Percentiles rank a stretch among this genome's conserved stretches.
phyloP scores from a whole-genome alignment of 2,329 filamentous ascomycete species.

The Venturia aucupariae region DNA sequence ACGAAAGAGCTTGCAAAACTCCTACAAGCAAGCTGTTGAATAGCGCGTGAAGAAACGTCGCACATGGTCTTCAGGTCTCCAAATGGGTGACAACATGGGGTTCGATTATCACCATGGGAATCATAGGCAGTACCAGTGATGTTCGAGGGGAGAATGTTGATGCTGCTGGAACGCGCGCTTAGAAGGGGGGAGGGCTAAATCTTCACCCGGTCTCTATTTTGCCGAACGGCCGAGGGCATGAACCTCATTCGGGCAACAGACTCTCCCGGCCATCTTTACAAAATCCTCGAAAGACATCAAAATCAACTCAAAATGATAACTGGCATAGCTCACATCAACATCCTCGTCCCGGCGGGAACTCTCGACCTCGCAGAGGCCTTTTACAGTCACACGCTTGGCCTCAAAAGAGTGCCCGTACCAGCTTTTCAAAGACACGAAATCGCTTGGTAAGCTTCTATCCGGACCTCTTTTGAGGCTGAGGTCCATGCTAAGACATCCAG shows the following conservation, averaged over 20 bases:
- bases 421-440: conserved; percentile 41
- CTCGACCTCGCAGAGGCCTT: conserved; percentile 44
- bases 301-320: conserved; percentile 36
- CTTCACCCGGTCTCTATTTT: not conserved
- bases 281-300: not conserved
- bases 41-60: not conserved
- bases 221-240: not conserved
- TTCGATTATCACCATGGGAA: too few species aligned
- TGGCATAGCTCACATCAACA: conserved; percentile 49
- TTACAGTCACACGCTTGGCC: conserved; percentile 47
- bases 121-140: too few species aligned
- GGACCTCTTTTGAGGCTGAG: not conserved
- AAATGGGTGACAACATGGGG: too few species aligned
- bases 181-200: not conserved
- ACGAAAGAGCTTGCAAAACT: too few species aligned
- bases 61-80: too few species aligned
- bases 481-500: conserved; percentile 15
- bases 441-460: conserved; percentile 37
- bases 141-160: not conserved
- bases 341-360: conserved; percentile 46
- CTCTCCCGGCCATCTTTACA: too few species aligned
- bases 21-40: too few species aligned
- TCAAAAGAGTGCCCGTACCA: conserved; percentile 45
- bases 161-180: too few species aligned
- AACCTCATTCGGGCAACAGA: not conserved